Evolutionary conservation across 441 rosid genomes (phyloP), one percentile per base, ranked within the genome.

Genomic region (Pelargonium fulgidum): DNA sequence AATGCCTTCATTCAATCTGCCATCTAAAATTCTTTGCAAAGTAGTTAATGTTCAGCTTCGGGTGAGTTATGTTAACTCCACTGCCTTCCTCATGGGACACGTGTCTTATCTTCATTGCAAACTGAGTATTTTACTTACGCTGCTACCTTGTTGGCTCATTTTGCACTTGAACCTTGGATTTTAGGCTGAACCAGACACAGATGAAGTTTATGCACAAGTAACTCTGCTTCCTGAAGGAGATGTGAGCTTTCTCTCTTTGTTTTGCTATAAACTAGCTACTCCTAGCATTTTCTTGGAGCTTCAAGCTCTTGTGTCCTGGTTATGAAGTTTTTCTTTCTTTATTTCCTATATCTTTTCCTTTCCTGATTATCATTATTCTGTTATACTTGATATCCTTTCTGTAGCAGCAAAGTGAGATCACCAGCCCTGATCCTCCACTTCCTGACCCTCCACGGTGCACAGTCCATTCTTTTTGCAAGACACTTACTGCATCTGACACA

Each of bases 401-500:
- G 41, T 42, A 11, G 22, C 76, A 94, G 98, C 95, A 86, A 84
- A 88, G 88, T 14, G 98, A 88, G 81, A 83, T 73, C 75, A 65
- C 81, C 1, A 81, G 75, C 69, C 87, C 82, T 63, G 89, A 82
- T 67, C 68, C 89, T 64, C 66, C 96, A 2, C 84, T 70, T 2
- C 79, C 88, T 3, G 83, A 74, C 0, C 89, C 89, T 0, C 91
- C 89, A 0, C 78, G 92, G 58, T 91, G 88, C 71, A 96, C 85
- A 29, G 96, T 89, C 3, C 99, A 94, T 80, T 90, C 99, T 0
- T 94, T 94, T 78, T 94, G 99, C 75, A 94, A 94, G 78, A 94
- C 99, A 10, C 81, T 94, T 68, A 94, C 99, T 42, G 99, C 99
- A 6, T 92, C 99, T 0, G 99, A 95, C 71, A 95, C 99, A 14